A percentile compares a stretch with the other conserved stretches of the same genome.
These are phyloP conservation scores for Allium cepa DNA, from an alignment of 106 monocot species.

Conservation along the genomic window DNA sequence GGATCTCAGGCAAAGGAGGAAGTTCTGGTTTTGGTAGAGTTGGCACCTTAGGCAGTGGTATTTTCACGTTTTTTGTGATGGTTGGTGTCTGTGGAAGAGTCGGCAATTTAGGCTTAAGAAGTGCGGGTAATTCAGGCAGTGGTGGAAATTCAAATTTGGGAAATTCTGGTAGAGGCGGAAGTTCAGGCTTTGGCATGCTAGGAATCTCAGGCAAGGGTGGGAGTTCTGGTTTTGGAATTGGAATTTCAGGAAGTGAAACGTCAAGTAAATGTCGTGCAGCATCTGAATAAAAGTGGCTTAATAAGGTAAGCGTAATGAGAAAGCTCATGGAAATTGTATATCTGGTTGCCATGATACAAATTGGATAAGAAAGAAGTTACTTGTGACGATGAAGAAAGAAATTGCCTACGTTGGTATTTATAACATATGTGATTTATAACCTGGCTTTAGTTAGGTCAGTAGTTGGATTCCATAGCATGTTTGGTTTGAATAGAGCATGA, in stretches of 20 bases:
- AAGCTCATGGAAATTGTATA: not conserved
- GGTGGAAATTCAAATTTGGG: conserved; percentile 1
- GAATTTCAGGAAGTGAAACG: not conserved
- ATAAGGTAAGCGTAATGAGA: conserved; percentile 10
- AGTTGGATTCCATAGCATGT: not conserved
- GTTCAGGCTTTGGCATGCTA: not conserved
- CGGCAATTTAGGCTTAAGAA: too few relatives aligned
- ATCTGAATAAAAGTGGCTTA: not conserved
- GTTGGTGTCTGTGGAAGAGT: not conserved
- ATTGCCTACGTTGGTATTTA: not conserved
- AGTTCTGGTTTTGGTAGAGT: conserved; percentile 8
- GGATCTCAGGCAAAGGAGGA: conserved; percentile 1
- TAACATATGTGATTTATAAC: not conserved
- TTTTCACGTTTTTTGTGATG: not conserved
- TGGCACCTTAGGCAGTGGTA: conserved; percentile 3
- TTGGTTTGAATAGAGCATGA: not conserved
- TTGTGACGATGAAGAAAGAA: not conserved
- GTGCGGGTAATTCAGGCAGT: not conserved
- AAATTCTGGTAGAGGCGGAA: conserved; percentile 1
- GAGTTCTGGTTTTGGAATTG: not conserved
- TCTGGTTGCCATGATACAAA: not conserved
- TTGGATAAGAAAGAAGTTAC: not conserved
- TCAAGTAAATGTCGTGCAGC: conserved; percentile 9
- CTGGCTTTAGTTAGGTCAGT: not conserved
- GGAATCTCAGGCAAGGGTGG: conserved; percentile 1